Base-by-base conservation (phyloP, 1,284 basidiomycete genomes). In the Tremellales sp. region DNA sequence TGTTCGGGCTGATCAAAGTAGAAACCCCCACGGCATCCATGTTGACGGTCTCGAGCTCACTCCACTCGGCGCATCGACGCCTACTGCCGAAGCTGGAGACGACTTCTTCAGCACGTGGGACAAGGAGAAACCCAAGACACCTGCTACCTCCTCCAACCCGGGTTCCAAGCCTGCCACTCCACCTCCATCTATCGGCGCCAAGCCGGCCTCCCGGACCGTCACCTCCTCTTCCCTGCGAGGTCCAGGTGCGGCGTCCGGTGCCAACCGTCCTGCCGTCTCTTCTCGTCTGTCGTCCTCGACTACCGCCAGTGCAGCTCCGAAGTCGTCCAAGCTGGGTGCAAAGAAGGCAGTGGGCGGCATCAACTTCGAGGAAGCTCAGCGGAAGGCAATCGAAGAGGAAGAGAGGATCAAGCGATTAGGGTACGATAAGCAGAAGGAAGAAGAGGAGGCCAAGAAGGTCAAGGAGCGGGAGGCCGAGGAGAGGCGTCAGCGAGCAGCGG, bases 101-200 rank as follows among this genome's bases (percentile, higher is more conserved):
- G 93, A 97, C 73, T 98, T 97, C 73, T 97, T 97, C 76, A 85
- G 89, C 47, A 86, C 88, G 27, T 97, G 93, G 91, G 91, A 94
- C 59, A 92, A 93, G 68, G 80, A 81, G 5, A 58, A 58, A 23
- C 56, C 72, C n/a, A 75, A 81, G 19, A 43, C 68, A n/a, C 58
- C 65, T 15, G 58, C 68, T 3, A 48, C 65, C 17, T 53, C 68
- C 12, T 52, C 68, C 12, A 60, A 57, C 10, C 47, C 64, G 33
- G 48, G 56, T 31, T 45, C 60, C 10, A 37, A 60, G 29, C 50
- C 63, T 4, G 33, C 33, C 19, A 51, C 67, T 17, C 62, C 54
- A 10, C 66, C 66, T 22, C 72, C 65, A 1, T 65, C 65, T 1
- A 72, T 73, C 52, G 72, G 72, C n/a, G 46, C 53, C 5, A 58